Evolutionary conservation across 805 yeast genomes (phyloP).

Genomic region (Metschnikowia chrysomelidarum): DNA sequence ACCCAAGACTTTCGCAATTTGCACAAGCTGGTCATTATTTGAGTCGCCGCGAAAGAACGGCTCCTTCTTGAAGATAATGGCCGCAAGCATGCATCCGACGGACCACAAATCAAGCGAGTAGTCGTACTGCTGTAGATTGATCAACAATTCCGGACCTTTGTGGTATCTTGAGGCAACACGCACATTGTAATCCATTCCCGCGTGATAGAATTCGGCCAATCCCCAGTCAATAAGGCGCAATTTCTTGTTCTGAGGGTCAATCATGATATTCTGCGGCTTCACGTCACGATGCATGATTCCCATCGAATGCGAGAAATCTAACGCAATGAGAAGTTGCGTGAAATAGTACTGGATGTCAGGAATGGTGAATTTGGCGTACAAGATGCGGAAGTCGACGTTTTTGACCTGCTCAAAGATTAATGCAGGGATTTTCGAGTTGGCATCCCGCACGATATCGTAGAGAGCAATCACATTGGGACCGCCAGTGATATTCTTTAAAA

Average conservation of each 20-base stretch:
- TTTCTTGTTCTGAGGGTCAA: constrained; percentile 70
- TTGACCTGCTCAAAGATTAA: constrained; percentile 81
- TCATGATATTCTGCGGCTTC: constrained; percentile 95
- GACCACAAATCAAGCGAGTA: constrained; percentile 94
- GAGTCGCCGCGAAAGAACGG: constrained; percentile 92
- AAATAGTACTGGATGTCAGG: constrained; percentile 80
- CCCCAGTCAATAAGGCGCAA: constrained; percentile 94
- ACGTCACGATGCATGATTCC: constrained; percentile 97
- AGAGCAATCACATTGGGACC: constrained; percentile 81
- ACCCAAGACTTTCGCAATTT: constrained; percentile 84
- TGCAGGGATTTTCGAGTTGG: constrained; percentile 79
- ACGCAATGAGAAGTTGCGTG: constrained; percentile 74
- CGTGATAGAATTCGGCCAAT: constrained; percentile 88
- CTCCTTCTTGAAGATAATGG: constrained; percentile 85
- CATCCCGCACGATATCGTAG: constrained; percentile 79
- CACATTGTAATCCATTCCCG: constrained; percentile 85
- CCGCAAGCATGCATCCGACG: constrained; percentile 88
- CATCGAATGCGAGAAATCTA: constrained; percentile 89
- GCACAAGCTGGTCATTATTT: constrained; percentile 86
- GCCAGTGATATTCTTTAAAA: constrained; percentile 77
- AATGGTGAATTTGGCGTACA: constrained; percentile 76
- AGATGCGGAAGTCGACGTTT: constrained; percentile 76
- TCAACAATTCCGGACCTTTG: constrained; percentile 89
- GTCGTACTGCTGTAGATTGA: constrained; percentile 84
- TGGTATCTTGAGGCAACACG: constrained; percentile 91